These are phyloP conservation scores for Pulveroboletus sp. DNA, from an alignment of 768 basidiomycete species.

Conservation along the genomic window DNA sequence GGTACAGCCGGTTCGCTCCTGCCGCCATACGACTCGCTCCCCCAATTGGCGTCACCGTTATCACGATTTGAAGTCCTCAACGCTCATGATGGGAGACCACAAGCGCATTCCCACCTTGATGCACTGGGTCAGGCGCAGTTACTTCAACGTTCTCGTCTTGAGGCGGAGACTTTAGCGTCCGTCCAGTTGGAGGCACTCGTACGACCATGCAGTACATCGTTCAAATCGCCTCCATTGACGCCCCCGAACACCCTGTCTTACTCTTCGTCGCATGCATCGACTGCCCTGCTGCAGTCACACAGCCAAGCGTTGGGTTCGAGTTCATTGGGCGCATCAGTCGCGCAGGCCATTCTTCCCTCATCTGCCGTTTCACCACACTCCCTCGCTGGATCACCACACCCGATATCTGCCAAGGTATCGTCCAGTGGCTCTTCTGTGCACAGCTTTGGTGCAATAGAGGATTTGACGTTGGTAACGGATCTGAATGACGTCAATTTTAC, in stretches of 20 bases:
- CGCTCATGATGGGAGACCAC: constrained; percentile 22
- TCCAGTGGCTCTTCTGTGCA: constrained; percentile 22
- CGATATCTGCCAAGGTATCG: constrained; percentile 19
- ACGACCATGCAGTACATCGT: constrained; percentile 22
- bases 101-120: constrained; percentile 23
- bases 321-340: constrained; percentile 15
- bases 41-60: constrained; percentile 21
- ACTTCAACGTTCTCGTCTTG: constrained; percentile 26
- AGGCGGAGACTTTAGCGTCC: constrained; percentile 24
- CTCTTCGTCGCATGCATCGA: constrained; percentile 20
- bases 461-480: constrained; percentile 24
- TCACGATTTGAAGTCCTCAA: constrained; percentile 23
- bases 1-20: constrained; percentile 10
- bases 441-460: constrained; percentile 15
- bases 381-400: constrained; percentile 27
- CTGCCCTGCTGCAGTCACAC: constrained; percentile 18
- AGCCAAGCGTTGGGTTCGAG: constrained; percentile 13
- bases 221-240: constrained; percentile 24
- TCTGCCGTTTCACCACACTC: constrained; percentile 26
- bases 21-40: constrained; percentile 20
- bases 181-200: constrained; percentile 27
- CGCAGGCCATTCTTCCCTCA: constrained; percentile 21
- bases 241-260: constrained; percentile 15
- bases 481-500: constrained; percentile 22
- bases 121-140: constrained; percentile 22